A percentile compares a stretch with the other conserved stretches of the same genome.
phyloP scores from a whole-genome alignment of 2,329 filamentous ascomycete genomes.

The Talaromyces sp. region DNA sequence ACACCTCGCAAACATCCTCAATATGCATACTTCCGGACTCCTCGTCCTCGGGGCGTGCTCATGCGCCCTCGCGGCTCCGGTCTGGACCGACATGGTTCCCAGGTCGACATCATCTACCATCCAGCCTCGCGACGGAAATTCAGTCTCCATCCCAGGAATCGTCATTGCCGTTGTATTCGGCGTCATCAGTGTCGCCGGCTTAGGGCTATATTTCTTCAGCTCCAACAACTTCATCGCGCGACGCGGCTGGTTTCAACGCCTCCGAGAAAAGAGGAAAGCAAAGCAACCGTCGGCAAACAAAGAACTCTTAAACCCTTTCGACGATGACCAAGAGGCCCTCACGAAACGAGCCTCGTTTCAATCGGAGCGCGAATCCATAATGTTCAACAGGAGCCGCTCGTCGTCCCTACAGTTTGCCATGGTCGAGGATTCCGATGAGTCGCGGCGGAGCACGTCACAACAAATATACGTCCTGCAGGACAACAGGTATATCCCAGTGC shows the following conservation, averaged over 20 bases:
- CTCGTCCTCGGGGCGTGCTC: constrained; percentile 2
- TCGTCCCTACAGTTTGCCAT: constrained; percentile 19
- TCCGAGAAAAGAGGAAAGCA: neutral
- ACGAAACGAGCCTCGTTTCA: constrained; percentile 14
- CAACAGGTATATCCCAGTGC: constrained; percentile 7
- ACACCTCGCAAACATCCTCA: neutral
- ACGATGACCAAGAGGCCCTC: constrained; percentile 7
- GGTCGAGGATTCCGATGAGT: constrained; percentile 11
- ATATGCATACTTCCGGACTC: neutral
- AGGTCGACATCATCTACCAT: neutral
- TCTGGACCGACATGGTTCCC: neutral
- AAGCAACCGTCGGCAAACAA: neutral
- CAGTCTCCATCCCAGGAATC: constrained; percentile 4
- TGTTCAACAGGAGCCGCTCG: constrained; percentile 23
- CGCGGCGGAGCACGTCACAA: constrained; percentile 5
- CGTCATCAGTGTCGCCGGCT: neutral
- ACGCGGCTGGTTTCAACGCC: constrained; percentile 9
- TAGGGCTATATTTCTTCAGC: constrained; percentile 6
- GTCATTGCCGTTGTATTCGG: constrained; percentile 3
- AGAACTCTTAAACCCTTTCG: neutral
- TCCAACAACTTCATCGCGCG: constrained; percentile 8
- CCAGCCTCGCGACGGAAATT: neutral
- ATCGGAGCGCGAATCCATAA: constrained; percentile 20
- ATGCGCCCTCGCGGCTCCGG: neutral
- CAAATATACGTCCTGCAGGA: constrained; percentile 8